phyloP scores from a whole-genome alignment of 2,329 filamentous ascomycete genomes.

The Pseudogymnoascus sp. region DNA sequence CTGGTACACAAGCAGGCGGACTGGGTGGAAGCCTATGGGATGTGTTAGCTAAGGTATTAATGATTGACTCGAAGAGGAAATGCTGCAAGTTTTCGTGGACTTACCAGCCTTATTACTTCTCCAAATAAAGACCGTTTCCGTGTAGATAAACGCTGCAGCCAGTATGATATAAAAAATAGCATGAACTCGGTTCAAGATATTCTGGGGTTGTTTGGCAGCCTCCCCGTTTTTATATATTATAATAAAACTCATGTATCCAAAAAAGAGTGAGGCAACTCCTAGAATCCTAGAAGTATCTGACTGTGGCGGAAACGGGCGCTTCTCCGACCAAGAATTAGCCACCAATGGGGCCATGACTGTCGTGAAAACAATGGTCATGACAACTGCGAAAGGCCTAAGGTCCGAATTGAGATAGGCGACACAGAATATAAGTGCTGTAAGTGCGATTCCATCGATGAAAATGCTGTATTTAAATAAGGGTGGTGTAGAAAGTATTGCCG shows the following conservation, averaged over 20 bases:
- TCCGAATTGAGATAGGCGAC: slow-evolving; percentile 1
- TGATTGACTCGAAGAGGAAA: neutral
- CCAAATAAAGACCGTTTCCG: neutral
- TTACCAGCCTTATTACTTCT: slow-evolving; percentile 7
- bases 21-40: slow-evolving; percentile 12
- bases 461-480: neutral
- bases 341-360: slow-evolving; percentile 8
- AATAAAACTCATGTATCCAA: slow-evolving; percentile 8
- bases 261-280: neutral
- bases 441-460: slow-evolving; percentile 3
- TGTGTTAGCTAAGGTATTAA: neutral
- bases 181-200: slow-evolving; percentile 3
- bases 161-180: neutral
- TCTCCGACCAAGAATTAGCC: neutral
- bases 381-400: slow-evolving; percentile 9
- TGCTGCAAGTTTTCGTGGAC: neutral
- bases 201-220: neutral
- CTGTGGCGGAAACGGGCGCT: slow-evolving; percentile 9
- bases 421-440: neutral
- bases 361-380: slow-evolving; percentile 3
- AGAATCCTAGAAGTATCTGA: neutral
- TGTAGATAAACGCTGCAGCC: neutral
- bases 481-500: neutral
- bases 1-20: slow-evolving; percentile 13
- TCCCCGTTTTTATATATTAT: slow-evolving; percentile 3